Percentiles rank a stretch among this genome's conserved stretches.
phyloP scores from a whole-genome alignment of 176 grass and related monocot species.

The Lolium multiflorum region DNA sequence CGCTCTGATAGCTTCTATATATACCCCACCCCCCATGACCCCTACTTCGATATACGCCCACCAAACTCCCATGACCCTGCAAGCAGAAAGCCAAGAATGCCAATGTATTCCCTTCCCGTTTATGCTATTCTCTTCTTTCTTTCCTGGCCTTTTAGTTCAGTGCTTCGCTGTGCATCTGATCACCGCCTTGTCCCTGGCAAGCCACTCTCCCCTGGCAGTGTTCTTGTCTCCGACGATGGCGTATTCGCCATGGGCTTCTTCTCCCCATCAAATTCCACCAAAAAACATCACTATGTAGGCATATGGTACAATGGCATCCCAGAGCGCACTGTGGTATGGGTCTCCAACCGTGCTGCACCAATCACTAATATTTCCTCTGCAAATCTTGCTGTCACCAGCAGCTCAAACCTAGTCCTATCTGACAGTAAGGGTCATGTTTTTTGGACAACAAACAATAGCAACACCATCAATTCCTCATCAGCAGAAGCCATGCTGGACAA shows the following conservation, averaged over 20 bases:
- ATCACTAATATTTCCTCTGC: conserved; percentile 42
- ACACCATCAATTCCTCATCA: not conserved
- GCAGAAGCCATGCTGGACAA: conserved; percentile 40
- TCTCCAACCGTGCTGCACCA: conserved; percentile 50
- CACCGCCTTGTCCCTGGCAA: conserved; percentile 33
- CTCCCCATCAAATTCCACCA: conserved; percentile 43
- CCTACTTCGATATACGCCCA: too few relatives aligned
- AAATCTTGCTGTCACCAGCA: conserved; percentile 15
- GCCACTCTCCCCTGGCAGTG: conserved; percentile 19
- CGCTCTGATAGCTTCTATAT: conserved; percentile 29
- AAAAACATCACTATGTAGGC: conserved; percentile 37
- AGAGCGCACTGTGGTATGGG: conserved; percentile 42
- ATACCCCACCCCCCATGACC: not conserved
- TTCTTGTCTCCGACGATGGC: conserved; percentile 48
- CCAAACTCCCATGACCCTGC: not conserved
- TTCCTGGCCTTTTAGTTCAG: conserved; percentile 29
- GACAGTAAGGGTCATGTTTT: conserved; percentile 22
- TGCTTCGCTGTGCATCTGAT: conserved; percentile 28
- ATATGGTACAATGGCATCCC: conserved; percentile 61
- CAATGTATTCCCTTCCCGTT: not conserved
- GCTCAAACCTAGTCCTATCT: conserved; percentile 27
- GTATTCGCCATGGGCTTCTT: conserved; percentile 61
- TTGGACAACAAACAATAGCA: conserved; percentile 44
- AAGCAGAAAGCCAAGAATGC: not conserved
- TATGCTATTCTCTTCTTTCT: conserved; percentile 21